phyloP scores from a whole-genome alignment of 495 filamentous ascomycete species.

The Hypoxylon fuscum region DNA sequence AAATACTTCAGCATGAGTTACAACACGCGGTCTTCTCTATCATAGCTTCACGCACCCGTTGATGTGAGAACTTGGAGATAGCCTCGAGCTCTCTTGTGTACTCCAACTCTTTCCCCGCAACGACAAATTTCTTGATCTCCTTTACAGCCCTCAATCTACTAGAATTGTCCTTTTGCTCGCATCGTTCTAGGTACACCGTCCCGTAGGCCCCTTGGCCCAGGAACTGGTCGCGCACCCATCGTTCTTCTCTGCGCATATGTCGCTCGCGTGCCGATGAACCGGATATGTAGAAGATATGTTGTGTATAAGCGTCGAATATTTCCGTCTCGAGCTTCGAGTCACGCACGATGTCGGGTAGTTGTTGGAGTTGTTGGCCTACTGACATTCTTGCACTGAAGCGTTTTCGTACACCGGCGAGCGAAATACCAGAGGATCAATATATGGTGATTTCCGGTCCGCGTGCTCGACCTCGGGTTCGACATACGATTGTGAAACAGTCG shows the following conservation, averaged over 20 bases:
- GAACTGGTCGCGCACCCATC: constrained; percentile 1
- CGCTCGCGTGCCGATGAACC: background rate
- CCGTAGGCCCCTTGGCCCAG: background rate
- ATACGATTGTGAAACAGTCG: too few species aligned
- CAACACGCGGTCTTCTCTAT: background rate
- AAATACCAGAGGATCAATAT: too few species aligned
- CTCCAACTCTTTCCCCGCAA: background rate
- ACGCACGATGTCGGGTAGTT: background rate
- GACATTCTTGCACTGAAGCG: background rate
- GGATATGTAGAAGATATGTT: background rate
- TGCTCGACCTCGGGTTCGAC: too few species aligned
- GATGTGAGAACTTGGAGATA: background rate
- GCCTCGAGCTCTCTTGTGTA: background rate
- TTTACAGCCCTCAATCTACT: background rate
- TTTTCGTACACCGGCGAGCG: too few species aligned
- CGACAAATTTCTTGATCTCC: background rate
- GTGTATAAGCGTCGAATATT: background rate
- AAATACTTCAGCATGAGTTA: background rate
- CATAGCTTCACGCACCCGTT: background rate
- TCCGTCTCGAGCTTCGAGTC: constrained; percentile 1
- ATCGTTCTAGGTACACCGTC: background rate
- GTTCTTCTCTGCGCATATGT: background rate
- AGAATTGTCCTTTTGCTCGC: background rate
- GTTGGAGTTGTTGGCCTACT: background rate
- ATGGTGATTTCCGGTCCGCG: too few species aligned